Percentiles rank a stretch among this genome's conserved stretches.
Evolutionary conservation across 345 rosid species (phyloP).

Genomic region (Brassica carinata): DNA sequence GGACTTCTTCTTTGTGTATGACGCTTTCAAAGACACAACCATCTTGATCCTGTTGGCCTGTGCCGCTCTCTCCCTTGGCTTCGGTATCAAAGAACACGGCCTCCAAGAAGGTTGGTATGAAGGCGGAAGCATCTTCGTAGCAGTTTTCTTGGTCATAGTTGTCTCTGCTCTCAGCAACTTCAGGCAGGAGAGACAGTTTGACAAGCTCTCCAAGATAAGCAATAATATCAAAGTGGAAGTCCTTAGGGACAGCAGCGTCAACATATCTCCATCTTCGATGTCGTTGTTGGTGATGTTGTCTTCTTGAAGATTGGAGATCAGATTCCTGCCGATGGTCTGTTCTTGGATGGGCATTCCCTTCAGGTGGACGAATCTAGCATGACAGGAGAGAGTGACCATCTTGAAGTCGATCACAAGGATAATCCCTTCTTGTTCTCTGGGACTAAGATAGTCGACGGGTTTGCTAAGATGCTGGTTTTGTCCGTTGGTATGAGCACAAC

Average conservation of each 20-base stretch:
- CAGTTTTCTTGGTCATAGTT: constrained; percentile 52
- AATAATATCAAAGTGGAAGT: constrained; percentile 57
- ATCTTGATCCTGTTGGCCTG: constrained; percentile 56
- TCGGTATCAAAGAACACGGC: constrained; percentile 57
- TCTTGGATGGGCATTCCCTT: constrained; percentile 48
- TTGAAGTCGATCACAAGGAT: constrained; percentile 38
- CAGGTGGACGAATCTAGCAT: constrained; percentile 60
- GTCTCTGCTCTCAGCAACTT: constrained; percentile 58
- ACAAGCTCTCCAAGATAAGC: constrained; percentile 54
- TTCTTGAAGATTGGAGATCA: constrained; percentile 59
- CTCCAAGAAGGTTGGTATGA: constrained; percentile 61
- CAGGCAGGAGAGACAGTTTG: constrained; percentile 53
- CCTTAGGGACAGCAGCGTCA: constrained; percentile 46
- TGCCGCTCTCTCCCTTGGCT: constrained; percentile 53
- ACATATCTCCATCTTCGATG: constrained; percentile 52
- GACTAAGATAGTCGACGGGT: constrained; percentile 51
- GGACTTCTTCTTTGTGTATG: constrained; percentile 56
- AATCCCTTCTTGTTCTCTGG: constrained; percentile 61
- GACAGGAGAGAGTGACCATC: constrained; percentile 58
- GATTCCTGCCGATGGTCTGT: constrained; percentile 64
- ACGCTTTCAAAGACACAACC: constrained; percentile 64
- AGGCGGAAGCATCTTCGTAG: constrained; percentile 61
- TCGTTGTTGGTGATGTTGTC: constrained; percentile 68
- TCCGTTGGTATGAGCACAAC: constrained; percentile 68
- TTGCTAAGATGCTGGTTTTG: constrained; percentile 58